phyloP scores from a whole-genome alignment of 1,139 yeast genomes.

The Candida sanyaensis region DNA sequence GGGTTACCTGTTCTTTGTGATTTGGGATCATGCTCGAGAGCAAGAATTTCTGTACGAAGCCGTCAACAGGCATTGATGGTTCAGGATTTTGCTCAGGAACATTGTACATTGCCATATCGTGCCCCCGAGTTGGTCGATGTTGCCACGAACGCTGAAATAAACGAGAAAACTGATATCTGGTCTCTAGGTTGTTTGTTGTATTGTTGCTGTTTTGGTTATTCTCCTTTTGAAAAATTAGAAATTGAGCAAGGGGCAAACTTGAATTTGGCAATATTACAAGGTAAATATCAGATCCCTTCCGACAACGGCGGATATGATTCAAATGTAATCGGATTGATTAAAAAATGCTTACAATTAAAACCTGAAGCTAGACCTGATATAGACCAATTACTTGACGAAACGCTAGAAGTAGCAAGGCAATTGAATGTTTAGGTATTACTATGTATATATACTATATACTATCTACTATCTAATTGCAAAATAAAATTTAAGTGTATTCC shows the following conservation, averaged over 20 bases:
- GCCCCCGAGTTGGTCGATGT: conserved; percentile 91
- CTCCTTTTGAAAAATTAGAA: conserved; percentile 88
- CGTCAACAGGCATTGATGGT: conserved; percentile 74
- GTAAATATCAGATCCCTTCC: conserved; percentile 65
- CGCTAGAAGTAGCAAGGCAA: conserved; percentile 33
- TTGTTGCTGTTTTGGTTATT: conserved; percentile 71
- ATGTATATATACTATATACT: neutral
- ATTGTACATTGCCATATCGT: conserved; percentile 83
- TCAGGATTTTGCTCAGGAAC: conserved; percentile 82
- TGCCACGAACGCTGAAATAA: conserved; percentile 59
- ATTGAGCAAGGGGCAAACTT: conserved; percentile 81
- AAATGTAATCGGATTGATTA: conserved; percentile 56
- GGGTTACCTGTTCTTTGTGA: conserved; percentile 83
- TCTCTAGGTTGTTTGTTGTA: conserved; percentile 83
- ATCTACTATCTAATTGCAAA: too few species aligned
- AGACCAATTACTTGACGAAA: conserved; percentile 55
- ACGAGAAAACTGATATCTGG: conserved; percentile 87
- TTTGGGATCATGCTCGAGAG: conserved; percentile 75
- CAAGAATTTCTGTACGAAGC: conserved; percentile 53
- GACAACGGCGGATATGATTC: conserved; percentile 48
- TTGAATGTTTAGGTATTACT: neutral
- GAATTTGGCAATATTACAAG: conserved; percentile 73
- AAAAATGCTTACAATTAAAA: conserved; percentile 60
- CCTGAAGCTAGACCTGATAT: conserved; percentile 62
- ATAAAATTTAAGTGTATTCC: too few species aligned